Conservation (phyloP, 75 land plant genomes). For the Larix kaempferi region DNA sequence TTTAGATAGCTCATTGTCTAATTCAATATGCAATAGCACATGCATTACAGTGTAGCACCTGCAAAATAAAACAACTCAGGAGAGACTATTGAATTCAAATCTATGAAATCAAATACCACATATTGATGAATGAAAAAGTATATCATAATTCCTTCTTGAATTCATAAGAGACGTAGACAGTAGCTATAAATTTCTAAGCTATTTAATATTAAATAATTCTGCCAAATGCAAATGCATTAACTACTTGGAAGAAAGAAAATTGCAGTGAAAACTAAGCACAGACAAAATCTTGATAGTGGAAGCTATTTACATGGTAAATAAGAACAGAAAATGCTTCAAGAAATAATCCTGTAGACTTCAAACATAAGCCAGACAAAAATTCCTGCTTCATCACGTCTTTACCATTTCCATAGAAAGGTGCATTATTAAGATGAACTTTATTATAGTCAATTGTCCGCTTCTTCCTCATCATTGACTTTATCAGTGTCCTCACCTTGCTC, state of each 20-base stretch:
- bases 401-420: background rate
- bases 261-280: background rate
- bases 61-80: too few species aligned
- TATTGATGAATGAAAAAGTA: background rate
- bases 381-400: background rate
- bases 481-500: constrained; percentile 7
- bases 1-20: too few species aligned
- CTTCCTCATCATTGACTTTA: background rate
- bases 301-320: constrained; percentile 2
- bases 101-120: background rate
- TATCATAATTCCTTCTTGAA: background rate
- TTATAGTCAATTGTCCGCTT: background rate
- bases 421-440: background rate
- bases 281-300: background rate
- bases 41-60: too few species aligned
- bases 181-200: background rate
- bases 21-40: too few species aligned
- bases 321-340: background rate
- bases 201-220: background rate
- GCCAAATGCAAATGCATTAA: background rate
- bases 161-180: background rate
- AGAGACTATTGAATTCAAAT: background rate
- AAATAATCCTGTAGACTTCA: background rate
- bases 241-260: background rate
- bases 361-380: background rate